These are phyloP conservation scores for Diplotaxis tenuifolia DNA, from an alignment of 345 rosid genomes.

Conservation along the genomic window DNA sequence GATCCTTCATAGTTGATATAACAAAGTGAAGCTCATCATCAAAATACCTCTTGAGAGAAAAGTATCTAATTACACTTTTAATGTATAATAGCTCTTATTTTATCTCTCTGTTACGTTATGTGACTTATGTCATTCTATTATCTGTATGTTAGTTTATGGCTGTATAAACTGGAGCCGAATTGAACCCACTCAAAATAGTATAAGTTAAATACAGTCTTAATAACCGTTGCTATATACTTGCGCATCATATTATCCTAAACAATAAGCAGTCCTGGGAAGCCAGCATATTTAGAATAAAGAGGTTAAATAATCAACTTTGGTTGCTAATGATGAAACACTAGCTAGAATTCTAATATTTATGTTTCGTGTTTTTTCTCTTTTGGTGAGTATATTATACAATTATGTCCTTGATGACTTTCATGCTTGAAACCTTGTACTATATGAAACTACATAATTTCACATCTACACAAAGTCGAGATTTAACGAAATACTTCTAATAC, in stretches of 20 bases:
- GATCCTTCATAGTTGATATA: neutral
- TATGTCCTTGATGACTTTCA: conserved; percentile 3
- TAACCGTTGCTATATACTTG: neutral
- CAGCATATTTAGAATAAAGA: conserved; percentile 6
- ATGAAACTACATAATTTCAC: conserved; percentile 14
- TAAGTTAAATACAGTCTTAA: neutral
- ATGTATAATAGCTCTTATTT: neutral
- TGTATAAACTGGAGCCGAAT: neutral
- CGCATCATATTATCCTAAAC: neutral
- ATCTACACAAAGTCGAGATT: conserved; percentile 4
- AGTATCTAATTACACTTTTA: neutral
- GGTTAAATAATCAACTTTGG: conserved; percentile 16
- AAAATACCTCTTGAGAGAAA: neutral
- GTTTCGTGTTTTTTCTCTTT: conserved; percentile 18
- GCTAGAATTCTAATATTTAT: neutral
- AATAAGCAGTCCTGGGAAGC: conserved; percentile 6
- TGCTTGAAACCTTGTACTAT: conserved; percentile 27
- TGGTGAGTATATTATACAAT: conserved; percentile 4
- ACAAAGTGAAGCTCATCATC: neutral
- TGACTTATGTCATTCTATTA: neutral
- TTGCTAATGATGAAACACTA: conserved; percentile 7
- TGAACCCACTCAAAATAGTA: neutral
- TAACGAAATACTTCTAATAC: conserved; percentile 4
- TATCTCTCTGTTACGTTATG: neutral
- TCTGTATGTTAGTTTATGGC: neutral